Percentiles rank a stretch among this genome's conserved stretches.
These are phyloP conservation scores for Phytophthora sojae DNA, from an alignment of 352 stramenopile genomes.

Conservation along the genomic window DNA sequence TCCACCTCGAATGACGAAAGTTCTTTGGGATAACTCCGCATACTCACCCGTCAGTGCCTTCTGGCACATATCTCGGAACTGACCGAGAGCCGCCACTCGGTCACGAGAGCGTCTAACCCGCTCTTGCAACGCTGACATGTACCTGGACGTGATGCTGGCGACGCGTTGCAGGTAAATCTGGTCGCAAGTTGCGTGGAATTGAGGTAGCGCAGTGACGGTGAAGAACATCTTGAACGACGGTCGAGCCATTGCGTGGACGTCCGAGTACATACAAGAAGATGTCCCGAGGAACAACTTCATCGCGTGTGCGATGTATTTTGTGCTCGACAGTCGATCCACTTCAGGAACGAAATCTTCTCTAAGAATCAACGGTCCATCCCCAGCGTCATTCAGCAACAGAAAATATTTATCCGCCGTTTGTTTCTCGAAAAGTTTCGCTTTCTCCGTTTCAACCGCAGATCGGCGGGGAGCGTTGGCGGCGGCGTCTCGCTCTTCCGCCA, in stretches of 20 bases:
- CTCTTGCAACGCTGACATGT: constrained; percentile 39
- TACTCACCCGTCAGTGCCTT: constrained; percentile 18
- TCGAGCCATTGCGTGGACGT: constrained; percentile 36
- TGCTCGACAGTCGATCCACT: constrained; percentile 1
- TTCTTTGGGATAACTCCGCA: background rate
- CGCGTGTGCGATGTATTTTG: background rate
- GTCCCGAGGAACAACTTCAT: constrained; percentile 9
- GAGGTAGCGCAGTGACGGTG: constrained; percentile 42
- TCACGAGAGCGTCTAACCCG: constrained; percentile 54
- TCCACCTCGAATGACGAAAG: background rate
- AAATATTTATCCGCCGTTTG: constrained; percentile 46
- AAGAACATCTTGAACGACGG: constrained; percentile 46
- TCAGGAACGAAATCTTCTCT: background rate
- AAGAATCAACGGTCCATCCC: background rate
- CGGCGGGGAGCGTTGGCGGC: background rate
- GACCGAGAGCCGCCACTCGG: constrained; percentile 37
- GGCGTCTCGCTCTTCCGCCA: constrained; percentile 3
- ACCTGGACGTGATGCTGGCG: constrained; percentile 37
- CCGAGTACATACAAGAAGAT: constrained; percentile 39
- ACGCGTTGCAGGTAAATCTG: constrained; percentile 61
- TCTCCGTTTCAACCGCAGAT: constrained; percentile 31
- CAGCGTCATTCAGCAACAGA: constrained; percentile 14
- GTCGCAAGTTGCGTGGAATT: constrained; percentile 60
- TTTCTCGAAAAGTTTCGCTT: constrained; percentile 32
- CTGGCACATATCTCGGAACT: constrained; percentile 42